Evolutionary conservation across 2,329 filamentous ascomycete species (phyloP).

Genomic region (Diplodia seriata): DNA sequence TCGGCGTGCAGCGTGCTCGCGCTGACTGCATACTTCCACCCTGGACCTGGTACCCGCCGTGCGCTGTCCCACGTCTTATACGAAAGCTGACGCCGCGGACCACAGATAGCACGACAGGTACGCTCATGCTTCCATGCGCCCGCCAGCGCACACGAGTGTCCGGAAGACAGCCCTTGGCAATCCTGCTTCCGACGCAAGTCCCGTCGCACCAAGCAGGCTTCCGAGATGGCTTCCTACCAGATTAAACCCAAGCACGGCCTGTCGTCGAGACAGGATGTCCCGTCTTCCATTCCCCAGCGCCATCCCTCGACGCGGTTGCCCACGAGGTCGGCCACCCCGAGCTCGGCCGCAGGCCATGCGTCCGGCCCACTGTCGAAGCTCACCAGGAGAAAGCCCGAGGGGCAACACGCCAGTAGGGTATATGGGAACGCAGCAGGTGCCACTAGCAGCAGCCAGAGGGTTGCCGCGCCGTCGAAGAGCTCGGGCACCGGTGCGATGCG

Average conservation of each 20-base stretch:
- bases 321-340: conserved; percentile 47
- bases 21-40: conserved; percentile 32
- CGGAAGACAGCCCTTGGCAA: conserved; percentile 43
- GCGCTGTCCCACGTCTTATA: conserved; percentile 30
- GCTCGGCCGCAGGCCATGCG: conserved; percentile 32
- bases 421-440: conserved; percentile 30
- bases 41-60: conserved; percentile 28
- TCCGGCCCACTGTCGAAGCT: conserved; percentile 35
- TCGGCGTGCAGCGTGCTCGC: conserved; percentile 28
- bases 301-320: conserved; percentile 46
- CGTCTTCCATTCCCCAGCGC: conserved; percentile 39
- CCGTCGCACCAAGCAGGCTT: conserved; percentile 46
- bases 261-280: conserved; percentile 44
- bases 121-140: conserved; percentile 51
- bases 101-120: conserved; percentile 32
- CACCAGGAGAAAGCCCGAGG: conserved; percentile 39
- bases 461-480: conserved; percentile 23
- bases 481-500: conserved; percentile 31
- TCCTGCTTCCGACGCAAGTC: conserved; percentile 38
- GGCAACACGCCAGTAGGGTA: conserved; percentile 35
- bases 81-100: conserved; percentile 14
- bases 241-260: conserved; percentile 49
- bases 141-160: conserved; percentile 41
- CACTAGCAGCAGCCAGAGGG: conserved; percentile 30
- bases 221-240: conserved; percentile 48